Evolutionary conservation across 805 yeast species (phyloP).

Genomic region (Wickerhamia fluorescens): DNA sequence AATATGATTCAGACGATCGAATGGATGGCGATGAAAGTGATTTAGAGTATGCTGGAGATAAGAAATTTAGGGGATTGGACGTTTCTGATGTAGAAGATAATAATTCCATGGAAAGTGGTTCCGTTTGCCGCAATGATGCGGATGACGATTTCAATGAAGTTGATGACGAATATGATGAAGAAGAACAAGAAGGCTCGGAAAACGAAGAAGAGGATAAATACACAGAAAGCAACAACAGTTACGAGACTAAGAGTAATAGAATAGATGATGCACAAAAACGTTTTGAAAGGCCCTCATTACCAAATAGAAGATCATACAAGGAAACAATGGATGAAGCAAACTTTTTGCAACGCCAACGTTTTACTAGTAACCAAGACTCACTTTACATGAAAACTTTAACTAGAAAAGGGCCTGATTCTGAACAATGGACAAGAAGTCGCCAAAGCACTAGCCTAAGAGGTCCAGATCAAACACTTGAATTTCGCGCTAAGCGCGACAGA

Average conservation of each 20-base stretch:
- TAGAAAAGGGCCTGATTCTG: not conserved
- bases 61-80: conserved; percentile 13
- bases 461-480: not conserved
- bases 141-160: not conserved
- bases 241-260: not conserved
- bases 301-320: not conserved
- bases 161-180: not conserved
- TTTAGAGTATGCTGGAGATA: conserved; percentile 13
- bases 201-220: too few species aligned
- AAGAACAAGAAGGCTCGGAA: conserved; percentile 1
- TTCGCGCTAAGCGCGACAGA: not conserved
- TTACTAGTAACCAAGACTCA: too few species aligned
- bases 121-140: conserved; percentile 6
- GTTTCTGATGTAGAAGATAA: conserved; percentile 16
- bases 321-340: too few species aligned
- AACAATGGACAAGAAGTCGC: not conserved
- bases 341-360: too few species aligned
- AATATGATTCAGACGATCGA: conserved; percentile 11
- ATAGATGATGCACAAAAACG: not conserved
- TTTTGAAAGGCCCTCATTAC: not conserved
- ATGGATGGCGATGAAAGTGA: conserved; percentile 16
- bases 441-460: not conserved
- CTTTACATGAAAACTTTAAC: too few species aligned
- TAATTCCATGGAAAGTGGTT: conserved; percentile 15
- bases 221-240: too few species aligned